Conservation (phyloP, 2,329 filamentous ascomycete species). For the Pyrenochaeta sp. region DNA sequence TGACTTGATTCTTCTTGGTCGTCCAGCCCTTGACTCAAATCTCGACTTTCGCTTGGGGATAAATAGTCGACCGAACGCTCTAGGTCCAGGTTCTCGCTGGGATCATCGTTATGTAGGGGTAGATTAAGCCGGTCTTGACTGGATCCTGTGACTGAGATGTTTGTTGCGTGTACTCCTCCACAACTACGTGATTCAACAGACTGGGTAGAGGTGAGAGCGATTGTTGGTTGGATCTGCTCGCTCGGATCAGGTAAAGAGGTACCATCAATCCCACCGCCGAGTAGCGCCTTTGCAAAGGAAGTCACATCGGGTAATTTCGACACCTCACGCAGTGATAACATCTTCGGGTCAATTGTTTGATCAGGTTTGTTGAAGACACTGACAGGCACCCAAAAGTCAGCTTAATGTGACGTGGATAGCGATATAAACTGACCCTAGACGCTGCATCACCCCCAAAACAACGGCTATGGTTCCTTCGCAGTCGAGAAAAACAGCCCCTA, state of each 20-base stretch:
- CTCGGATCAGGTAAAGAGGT: not conserved
- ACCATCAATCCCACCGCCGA: not conserved
- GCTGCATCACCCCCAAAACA: constrained; percentile 1
- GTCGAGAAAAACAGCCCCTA: constrained; percentile 5
- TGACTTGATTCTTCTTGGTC: no score
- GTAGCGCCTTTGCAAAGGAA: constrained; percentile 2
- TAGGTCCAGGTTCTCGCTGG: no score
- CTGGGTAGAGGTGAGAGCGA: no score
- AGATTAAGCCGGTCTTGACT: no score
- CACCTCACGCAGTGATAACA: not conserved
- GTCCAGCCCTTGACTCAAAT: no score
- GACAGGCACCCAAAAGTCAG: not conserved
- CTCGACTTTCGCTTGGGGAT: no score
- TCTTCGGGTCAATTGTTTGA: not conserved
- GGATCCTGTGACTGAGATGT: no score
- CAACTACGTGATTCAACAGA: no score
- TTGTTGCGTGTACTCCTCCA: no score
- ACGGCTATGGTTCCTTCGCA: not conserved
- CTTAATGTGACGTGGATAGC: not conserved
- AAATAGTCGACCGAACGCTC: no score
- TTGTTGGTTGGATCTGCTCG: no score
- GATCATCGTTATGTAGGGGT: no score
- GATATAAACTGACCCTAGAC: not conserved
- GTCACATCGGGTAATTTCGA: not conserved
- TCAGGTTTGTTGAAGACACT: not conserved